Conservation (phyloP, 495 filamentous ascomycete species). For the Echria macrotheca region DNA sequence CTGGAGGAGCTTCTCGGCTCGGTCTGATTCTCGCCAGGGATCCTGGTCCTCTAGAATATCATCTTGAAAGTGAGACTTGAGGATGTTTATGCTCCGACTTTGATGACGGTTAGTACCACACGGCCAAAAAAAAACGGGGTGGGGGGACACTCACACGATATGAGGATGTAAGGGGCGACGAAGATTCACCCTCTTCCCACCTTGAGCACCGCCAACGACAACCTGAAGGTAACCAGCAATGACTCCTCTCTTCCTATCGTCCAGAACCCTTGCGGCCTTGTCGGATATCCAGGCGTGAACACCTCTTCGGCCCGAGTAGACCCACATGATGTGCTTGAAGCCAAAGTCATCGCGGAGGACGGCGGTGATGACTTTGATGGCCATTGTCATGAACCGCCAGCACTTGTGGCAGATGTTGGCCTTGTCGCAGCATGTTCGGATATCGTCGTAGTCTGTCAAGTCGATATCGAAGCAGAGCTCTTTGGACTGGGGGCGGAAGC, state of each 20-base stretch:
- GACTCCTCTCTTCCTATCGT: slow-evolving; percentile 75
- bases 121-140: neutral
- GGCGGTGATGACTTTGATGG: slow-evolving; percentile 85
- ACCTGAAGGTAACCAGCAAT: slow-evolving; percentile 86
- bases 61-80: slow-evolving; percentile 68
- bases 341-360: slow-evolving; percentile 90
- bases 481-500: slow-evolving; percentile 74
- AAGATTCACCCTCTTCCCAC: slow-evolving; percentile 82
- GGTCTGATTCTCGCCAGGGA: slow-evolving; percentile 65
- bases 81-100: slow-evolving; percentile 76
- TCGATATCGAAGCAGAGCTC: slow-evolving; percentile 99
- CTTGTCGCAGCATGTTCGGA: slow-evolving; percentile 89
- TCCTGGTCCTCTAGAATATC: slow-evolving; percentile 82
- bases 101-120: neutral
- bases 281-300: slow-evolving; percentile 99
- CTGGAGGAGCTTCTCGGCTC: slow-evolving; percentile 66
- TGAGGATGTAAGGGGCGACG: slow-evolving; percentile 88
- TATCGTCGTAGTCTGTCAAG: slow-evolving; percentile 96
- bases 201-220: slow-evolving; percentile 72
- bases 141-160: slow-evolving; percentile 48
- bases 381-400: slow-evolving; percentile 96
- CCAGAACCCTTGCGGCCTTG: slow-evolving; percentile 70
- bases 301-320: slow-evolving; percentile 93
- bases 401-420: slow-evolving; percentile 92
- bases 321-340: slow-evolving; percentile 95